Percentiles rank a stretch among this genome's conserved stretches.
Conservation (phyloP, 208 protist genomes). For the Crithidia sp. region DNA sequence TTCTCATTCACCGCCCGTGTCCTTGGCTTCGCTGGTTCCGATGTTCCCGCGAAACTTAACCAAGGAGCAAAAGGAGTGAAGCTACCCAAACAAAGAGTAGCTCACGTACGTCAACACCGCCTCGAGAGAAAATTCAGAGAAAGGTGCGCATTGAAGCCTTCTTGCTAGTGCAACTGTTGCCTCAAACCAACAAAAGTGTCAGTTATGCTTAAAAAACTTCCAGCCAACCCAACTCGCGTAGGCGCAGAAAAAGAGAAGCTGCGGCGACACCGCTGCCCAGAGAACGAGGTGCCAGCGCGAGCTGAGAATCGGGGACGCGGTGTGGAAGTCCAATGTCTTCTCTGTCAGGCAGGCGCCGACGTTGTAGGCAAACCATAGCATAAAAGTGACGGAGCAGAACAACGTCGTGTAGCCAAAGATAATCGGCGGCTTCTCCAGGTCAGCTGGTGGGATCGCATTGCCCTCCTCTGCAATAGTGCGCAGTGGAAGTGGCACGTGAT, state of each 20-base stretch:
- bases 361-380: conserved; percentile 29
- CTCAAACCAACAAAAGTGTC: neutral
- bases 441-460: conserved; percentile 23
- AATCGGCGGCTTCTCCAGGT: conserved; percentile 14
- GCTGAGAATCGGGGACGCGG: conserved; percentile 25
- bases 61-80: too few relatives aligned
- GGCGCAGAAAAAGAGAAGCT: conserved; percentile 37
- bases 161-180: too few relatives aligned
- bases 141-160: too few relatives aligned
- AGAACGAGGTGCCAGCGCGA: conserved; percentile 35
- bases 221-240: conserved; percentile 40
- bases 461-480: conserved; percentile 8
- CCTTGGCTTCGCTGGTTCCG: too few relatives aligned
- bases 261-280: conserved; percentile 32
- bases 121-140: too few relatives aligned
- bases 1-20: too few relatives aligned
- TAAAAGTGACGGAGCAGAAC: conserved; percentile 15
- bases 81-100: too few relatives aligned
- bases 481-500: conserved; percentile 2
- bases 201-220: conserved; percentile 44
- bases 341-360: conserved; percentile 12
- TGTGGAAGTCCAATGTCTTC: conserved; percentile 15
- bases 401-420: conserved; percentile 37
- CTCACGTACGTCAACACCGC: too few relatives aligned
- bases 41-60: too few relatives aligned